phyloP scores from a whole-genome alignment of 2,329 filamentous ascomycete genomes.

The Phialophora expanda region DNA sequence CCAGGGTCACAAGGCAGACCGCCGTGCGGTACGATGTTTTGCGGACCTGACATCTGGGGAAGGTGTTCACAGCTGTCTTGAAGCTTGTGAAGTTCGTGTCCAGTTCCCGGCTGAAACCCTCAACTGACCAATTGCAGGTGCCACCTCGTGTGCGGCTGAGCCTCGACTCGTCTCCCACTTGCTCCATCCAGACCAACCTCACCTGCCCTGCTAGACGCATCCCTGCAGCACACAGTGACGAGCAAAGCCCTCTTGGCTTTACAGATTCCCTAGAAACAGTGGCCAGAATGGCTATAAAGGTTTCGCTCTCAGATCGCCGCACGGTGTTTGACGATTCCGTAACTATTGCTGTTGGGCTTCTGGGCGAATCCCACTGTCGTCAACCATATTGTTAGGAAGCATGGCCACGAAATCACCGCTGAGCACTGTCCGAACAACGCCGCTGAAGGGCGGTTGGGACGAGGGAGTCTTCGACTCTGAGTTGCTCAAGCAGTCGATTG shows the following conservation, averaged over 20 bases:
- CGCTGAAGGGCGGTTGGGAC: constrained; percentile 25
- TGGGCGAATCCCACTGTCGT: no score
- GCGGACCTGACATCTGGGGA: not conserved
- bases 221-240: not conserved
- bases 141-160: not conserved
- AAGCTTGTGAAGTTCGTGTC: constrained; percentile 8
- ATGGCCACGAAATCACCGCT: constrained; percentile 4
- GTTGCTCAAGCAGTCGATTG: constrained; percentile 27
- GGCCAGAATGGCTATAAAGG: not conserved
- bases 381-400: not conserved
- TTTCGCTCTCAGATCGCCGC: not conserved
- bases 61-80: not conserved
- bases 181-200: not conserved
- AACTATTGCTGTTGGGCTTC: not conserved
- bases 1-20: constrained; percentile 1
- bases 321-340: not conserved
- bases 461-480: constrained; percentile 32
- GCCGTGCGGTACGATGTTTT: not conserved
- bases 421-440: not conserved
- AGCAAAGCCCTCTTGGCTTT: not conserved
- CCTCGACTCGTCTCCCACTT: not conserved
- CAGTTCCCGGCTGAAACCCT: not conserved
- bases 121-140: constrained; percentile 1
- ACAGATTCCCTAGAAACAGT: not conserved
- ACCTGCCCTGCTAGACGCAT: not conserved